Base-by-base conservation (phyloP, 768 basidiomycete species). In the Suillus americanus region DNA sequence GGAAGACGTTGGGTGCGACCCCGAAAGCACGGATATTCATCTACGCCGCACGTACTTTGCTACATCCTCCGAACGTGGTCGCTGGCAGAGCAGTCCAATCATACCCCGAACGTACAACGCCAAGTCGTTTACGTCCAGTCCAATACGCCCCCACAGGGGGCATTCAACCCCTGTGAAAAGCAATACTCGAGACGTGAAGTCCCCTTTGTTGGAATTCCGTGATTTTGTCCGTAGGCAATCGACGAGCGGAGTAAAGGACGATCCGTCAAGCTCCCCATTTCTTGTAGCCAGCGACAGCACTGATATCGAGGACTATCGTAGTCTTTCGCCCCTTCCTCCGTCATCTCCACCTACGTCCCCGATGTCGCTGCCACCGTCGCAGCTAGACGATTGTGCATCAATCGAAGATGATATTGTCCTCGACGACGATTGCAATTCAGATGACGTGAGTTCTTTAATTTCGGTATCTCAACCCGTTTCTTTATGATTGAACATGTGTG, bases 51-150 rank as follows among this genome's bases (percentile, higher is more conserved):
- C 85, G 3, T 86, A 80, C 68, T 87, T 86, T 68, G 77, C 79
- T 54, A 79, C 80, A 13, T 88, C 86, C 46, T 81, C 84, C 9
- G 86, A 88, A 68, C 85, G 86, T 61, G 86, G 86, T 9, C 80
- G 80, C 62, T 87, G 86, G 86, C 78, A 79, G 66, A 83, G 76
- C 63, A 85, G 86, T 66, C 85, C 84, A 2, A 71, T 81, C 37
- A 77, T 79, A 9, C 28, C 72, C 23, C 68, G 66, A 23, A 62
- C 61, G 25, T 73, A 66, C 41, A 50, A 73, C 1, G 61, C 67
- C 41, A 43, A 51, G 0, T 33, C 51, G 1, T 66, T 62, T 41
- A 46, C 0, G 66, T 72, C 63, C 73, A 73, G 64, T 68, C 61
- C 51, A 70, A 67, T 62, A 57, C 68, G 48, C 67, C 71, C 46